phyloP scores from a whole-genome alignment of 208 protist species.

The Leishmania gerbilli region DNA sequence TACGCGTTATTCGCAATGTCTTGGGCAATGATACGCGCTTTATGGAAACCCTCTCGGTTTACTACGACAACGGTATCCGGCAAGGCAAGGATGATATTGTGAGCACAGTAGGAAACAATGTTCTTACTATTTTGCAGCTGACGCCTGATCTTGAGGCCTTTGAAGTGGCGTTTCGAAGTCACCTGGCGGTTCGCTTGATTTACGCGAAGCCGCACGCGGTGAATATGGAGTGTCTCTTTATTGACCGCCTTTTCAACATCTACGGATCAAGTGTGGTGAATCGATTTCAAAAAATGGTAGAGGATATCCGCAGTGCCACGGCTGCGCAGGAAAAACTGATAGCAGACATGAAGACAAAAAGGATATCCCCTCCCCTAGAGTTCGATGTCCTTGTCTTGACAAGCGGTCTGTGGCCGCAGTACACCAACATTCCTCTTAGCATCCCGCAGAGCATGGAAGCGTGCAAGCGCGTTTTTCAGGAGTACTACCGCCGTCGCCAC shows the following conservation, averaged over 20 bases:
- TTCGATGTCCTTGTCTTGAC: slow-evolving; percentile 73
- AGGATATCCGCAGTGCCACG: slow-evolving; percentile 43
- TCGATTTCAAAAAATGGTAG: slow-evolving; percentile 74
- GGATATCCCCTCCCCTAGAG: slow-evolving; percentile 43
- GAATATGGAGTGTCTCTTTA: slow-evolving; percentile 48
- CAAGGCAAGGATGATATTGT: slow-evolving; percentile 22
- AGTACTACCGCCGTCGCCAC: slow-evolving; percentile 67
- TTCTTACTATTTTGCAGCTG: slow-evolving; percentile 54
- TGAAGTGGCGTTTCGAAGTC: slow-evolving; percentile 56
- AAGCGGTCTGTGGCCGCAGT: slow-evolving; percentile 66
- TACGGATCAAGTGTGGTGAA: slow-evolving; percentile 52
- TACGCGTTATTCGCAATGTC: slow-evolving; percentile 33
- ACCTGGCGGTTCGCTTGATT: slow-evolving; percentile 62
- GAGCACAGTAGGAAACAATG: slow-evolving; percentile 30
- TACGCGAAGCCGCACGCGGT: slow-evolving; percentile 49
- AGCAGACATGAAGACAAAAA: slow-evolving; percentile 26
- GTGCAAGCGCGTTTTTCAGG: slow-evolving; percentile 55
- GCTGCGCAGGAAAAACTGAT: slow-evolving; percentile 27
- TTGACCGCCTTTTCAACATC: slow-evolving; percentile 52
- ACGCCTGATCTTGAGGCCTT: slow-evolving; percentile 68
- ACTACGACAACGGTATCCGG: slow-evolving; percentile 58
- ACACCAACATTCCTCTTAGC: slow-evolving; percentile 36
- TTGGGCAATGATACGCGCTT: slow-evolving; percentile 48
- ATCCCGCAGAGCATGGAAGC: slow-evolving; percentile 54
- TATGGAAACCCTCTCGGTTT: slow-evolving; percentile 56